phyloP scores from a whole-genome alignment of 192 early-diverging fungal species.

The Coemansia sp. region DNA sequence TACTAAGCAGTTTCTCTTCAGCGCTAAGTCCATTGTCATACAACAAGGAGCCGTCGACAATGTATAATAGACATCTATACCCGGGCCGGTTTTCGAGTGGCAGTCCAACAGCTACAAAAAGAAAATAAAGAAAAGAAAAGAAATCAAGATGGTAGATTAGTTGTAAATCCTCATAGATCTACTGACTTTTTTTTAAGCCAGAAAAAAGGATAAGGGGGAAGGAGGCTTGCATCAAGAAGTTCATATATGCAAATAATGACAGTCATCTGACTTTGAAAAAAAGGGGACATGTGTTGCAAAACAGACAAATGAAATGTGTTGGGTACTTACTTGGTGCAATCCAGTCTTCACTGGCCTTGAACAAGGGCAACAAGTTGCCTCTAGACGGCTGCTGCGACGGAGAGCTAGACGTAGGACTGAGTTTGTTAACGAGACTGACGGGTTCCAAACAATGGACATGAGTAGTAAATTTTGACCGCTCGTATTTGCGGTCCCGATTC shows the following conservation, averaged over 20 bases:
- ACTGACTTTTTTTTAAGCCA: not conserved
- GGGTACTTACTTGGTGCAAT: slow-evolving; percentile 54
- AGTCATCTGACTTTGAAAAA: not conserved
- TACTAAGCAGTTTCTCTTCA: slow-evolving; percentile 49
- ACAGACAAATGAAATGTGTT: slow-evolving; percentile 12
- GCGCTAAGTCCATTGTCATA: slow-evolving; percentile 49
- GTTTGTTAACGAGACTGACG: slow-evolving; percentile 31
- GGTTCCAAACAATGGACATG: slow-evolving; percentile 46
- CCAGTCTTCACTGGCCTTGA: slow-evolving; percentile 55
- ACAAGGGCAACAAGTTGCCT: slow-evolving; percentile 46
- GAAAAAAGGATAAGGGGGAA: slow-evolving; percentile 2
- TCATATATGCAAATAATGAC: slow-evolving; percentile 36
- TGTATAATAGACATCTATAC: slow-evolving; percentile 46
- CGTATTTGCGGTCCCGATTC: slow-evolving; percentile 20
- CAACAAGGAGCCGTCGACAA: slow-evolving; percentile 45
- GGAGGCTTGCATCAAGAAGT: slow-evolving; percentile 20
- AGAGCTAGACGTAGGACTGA: not conserved
- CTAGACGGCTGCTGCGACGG: slow-evolving; percentile 7
- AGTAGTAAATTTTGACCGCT: slow-evolving; percentile 38
- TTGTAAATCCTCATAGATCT: not conserved
- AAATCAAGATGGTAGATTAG: slow-evolving; percentile 9
- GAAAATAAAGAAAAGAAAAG: slow-evolving; percentile 8
- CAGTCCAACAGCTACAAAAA: slow-evolving; percentile 48
- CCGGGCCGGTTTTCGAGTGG: slow-evolving; percentile 48
- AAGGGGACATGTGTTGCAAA: too few relatives aligned